These are phyloP conservation scores for Trifolium pratense DNA, from an alignment of 306 rosid genomes.

Conservation along the genomic window DNA sequence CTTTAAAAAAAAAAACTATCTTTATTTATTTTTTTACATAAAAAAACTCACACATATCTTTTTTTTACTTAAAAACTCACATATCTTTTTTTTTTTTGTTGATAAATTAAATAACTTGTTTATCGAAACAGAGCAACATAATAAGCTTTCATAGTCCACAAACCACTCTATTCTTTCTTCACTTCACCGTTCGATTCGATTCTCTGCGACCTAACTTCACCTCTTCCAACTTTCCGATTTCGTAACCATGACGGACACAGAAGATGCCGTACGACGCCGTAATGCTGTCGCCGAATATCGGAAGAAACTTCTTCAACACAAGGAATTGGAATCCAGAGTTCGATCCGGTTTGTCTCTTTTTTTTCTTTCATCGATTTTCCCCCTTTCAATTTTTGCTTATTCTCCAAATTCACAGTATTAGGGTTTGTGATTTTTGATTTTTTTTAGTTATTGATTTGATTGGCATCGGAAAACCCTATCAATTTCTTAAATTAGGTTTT, in stretches of 20 bases:
- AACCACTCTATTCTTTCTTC: not conserved
- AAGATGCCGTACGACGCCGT: conserved; percentile 75
- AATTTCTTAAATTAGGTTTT: conserved; percentile 15
- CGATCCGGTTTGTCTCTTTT: conserved; percentile 68
- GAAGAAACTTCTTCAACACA: conserved; percentile 84
- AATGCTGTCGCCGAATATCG: conserved; percentile 69
- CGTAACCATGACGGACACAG: conserved; percentile 63
- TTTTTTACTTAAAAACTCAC: too few species aligned
- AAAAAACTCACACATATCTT: too few species aligned
- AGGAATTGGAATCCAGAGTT: conserved; percentile 84
- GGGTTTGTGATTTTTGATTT: conserved; percentile 34
- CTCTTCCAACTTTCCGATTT: not conserved
- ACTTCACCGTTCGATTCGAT: not conserved
- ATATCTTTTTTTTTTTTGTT: too few species aligned
- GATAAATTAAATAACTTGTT: too few species aligned
- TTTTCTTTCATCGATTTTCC: conserved; percentile 25
- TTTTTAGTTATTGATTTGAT: conserved; percentile 1
- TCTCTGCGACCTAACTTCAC: not conserved
- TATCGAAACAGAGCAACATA: not conserved
- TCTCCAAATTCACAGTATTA: conserved; percentile 19
- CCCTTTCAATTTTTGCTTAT: conserved; percentile 3
- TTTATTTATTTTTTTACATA: too few species aligned
- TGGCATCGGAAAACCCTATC: conserved; percentile 5
- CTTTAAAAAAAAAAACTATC: too few species aligned
- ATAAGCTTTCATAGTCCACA: conserved; percentile 12